Base-by-base conservation (phyloP, 2,329 filamentous ascomycete species). In the Ilyonectria mors-panacis region DNA sequence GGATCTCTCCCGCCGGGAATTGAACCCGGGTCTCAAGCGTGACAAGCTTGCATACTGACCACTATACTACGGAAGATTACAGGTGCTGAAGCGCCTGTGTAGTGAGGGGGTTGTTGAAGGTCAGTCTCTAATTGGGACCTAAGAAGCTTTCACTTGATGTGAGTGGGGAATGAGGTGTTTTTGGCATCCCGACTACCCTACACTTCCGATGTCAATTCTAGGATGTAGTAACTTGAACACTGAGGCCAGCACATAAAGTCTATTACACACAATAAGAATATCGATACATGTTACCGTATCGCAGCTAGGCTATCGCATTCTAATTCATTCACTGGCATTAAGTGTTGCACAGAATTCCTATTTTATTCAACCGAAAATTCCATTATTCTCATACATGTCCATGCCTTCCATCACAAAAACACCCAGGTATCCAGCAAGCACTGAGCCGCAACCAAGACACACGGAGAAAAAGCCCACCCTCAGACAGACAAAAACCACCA, bases 401-500 rank as follows among this genome's bases (percentile, higher is more conserved):
- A 21, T 39, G 26, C 26, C 48, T 54, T n/a, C 15, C 61, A 53
- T 54, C 55, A 58, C 42, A 53, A 42, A 63, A 58, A 39, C 59
- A 55, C 61, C 37, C 26, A 47, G 53, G 63, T 58, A 65, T 65
- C 63, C 53, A 57, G 48, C 28, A 51, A 51, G 37, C 57, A 57
- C 57, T 57, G 35, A 44, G 57, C 57, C 44, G 35, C 51, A 55
- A 60, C 56, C 57, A 28, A 61, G 51, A 28, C 53, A 59, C 51
- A 47, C 56, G 35, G 63, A 48, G 63, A 65, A 33, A 53, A 45
- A 56, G 12, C 51, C 59, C 39, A 48, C 50, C 59, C 33, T 42
- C 50, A 60, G 33, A 66, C 28, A 70, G 47, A 53, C 63, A 35
- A 47, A 66, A 73, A 67, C 68, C 70, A 68, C 58, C 59, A 73